A percentile compares a stretch with the other conserved stretches of the same genome.
Conservation (phyloP, 768 basidiomycete species). For the Krasilnikovozyma curviuscula region DNA sequence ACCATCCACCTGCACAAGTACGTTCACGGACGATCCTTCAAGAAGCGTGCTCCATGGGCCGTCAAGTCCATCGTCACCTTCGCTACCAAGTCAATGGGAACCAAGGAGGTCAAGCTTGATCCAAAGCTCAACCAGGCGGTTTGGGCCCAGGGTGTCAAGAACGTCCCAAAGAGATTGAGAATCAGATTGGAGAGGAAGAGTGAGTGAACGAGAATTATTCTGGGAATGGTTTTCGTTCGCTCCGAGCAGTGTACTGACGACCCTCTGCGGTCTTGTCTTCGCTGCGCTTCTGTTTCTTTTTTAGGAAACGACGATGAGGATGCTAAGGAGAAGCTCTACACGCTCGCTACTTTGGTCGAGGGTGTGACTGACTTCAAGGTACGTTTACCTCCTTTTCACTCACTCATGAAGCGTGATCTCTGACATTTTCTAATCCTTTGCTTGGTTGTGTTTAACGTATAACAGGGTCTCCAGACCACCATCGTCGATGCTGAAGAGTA, state of each 20-base stretch:
- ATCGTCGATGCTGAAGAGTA: slow-evolving; percentile 38
- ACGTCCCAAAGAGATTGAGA: slow-evolving; percentile 74
- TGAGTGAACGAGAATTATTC: no score
- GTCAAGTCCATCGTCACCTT: slow-evolving; percentile 86
- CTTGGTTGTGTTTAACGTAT: neutral
- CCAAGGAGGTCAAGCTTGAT: slow-evolving; percentile 78
- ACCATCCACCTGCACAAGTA: slow-evolving; percentile 94
- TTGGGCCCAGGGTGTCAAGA: slow-evolving; percentile 87
- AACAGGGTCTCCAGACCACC: slow-evolving; percentile 51
- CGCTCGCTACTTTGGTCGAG: slow-evolving; percentile 64
- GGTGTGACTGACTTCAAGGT: slow-evolving; percentile 64
- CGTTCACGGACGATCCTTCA: slow-evolving; percentile 81
- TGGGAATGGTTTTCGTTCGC: no score
- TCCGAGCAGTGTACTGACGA: no score
- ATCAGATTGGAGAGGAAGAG: slow-evolving; percentile 92
- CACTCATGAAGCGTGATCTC: neutral
- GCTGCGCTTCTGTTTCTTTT: no score
- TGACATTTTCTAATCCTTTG: slow-evolving; percentile 10
- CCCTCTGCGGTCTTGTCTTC: no score
- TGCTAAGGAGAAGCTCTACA: slow-evolving; percentile 94
- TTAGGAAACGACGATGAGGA: slow-evolving; percentile 98
- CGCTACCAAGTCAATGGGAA: slow-evolving; percentile 89
- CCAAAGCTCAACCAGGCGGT: slow-evolving; percentile 89
- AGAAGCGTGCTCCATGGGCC: slow-evolving; percentile 92
- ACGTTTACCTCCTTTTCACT: slow-evolving; percentile 17